phyloP scores from a whole-genome alignment of 371 early-diverging fungal genomes.

The Apophysomyces sp. region DNA sequence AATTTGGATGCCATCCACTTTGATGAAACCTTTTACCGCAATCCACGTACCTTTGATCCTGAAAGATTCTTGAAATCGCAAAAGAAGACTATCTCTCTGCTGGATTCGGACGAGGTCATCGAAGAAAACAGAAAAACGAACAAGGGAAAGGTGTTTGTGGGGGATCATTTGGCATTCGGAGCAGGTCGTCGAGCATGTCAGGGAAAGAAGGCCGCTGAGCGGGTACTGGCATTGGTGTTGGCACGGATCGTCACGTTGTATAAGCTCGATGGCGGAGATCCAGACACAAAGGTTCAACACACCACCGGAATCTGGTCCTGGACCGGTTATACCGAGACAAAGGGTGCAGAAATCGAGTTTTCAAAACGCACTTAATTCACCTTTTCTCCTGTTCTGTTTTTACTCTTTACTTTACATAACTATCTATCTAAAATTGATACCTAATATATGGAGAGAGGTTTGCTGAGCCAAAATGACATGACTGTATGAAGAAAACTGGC shows the following conservation, averaged over 20 bases:
- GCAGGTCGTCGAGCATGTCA: constrained; percentile 15
- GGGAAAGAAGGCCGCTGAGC: constrained; percentile 7
- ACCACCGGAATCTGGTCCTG: constrained; percentile 17
- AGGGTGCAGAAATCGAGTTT: constrained; percentile 14
- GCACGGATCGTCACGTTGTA: background rate
- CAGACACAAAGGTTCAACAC: constrained; percentile 1
- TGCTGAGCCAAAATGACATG: no score
- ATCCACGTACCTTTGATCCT: constrained; percentile 13
- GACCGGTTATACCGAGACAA: constrained; percentile 16
- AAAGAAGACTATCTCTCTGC: background rate
- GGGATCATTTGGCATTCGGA: constrained; percentile 19
- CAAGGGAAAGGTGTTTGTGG: background rate
- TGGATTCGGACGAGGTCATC: background rate
- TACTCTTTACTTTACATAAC: background rate
- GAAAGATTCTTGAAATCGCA: constrained; percentile 8
- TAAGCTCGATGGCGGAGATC: constrained; percentile 8
- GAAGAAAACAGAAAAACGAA: background rate
- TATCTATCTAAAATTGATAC: no score
- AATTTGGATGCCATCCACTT: constrained; percentile 41
- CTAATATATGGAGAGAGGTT: no score
- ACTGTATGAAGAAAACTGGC: no score
- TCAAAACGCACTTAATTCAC: background rate
- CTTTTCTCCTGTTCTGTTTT: background rate
- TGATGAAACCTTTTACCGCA: constrained; percentile 9
- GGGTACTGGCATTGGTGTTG: background rate